Percentiles rank a stretch among this genome's conserved stretches.
Evolutionary conservation across 1,139 yeast genomes (phyloP).

Genomic region (Yamadazyma triangularis): DNA sequence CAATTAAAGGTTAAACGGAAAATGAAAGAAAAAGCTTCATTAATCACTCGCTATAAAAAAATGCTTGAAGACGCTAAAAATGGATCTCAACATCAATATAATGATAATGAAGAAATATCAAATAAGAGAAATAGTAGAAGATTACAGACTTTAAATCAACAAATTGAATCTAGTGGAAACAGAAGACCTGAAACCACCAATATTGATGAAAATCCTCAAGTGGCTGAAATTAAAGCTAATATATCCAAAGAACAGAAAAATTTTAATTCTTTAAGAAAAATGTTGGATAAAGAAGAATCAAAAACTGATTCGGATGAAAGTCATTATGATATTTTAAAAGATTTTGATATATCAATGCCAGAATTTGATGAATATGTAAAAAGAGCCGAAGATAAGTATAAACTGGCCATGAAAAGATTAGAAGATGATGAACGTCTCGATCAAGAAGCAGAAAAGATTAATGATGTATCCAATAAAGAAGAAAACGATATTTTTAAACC

Average conservation of each 20-base stretch:
- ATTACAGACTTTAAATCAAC: no score
- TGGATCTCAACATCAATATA: not conserved
- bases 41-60: constrained; percentile 3
- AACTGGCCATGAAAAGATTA: constrained; percentile 12
- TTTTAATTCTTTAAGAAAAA: constrained; percentile 1
- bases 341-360: constrained; percentile 17
- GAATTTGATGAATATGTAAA: constrained; percentile 17
- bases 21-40: constrained; percentile 7
- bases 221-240: not conserved
- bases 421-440: constrained; percentile 3
- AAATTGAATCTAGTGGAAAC: no score
- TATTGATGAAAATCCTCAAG: not conserved
- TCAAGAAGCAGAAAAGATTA: not conserved
- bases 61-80: not conserved
- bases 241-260: not conserved
- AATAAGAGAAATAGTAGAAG: no score
- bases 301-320: not conserved
- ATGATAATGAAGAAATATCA: not conserved
- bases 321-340: constrained; percentile 8
- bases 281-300: not conserved
- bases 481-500: constrained; percentile 50
- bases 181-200: not conserved
- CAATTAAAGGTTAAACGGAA: constrained; percentile 20
- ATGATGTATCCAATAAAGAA: constrained; percentile 11
- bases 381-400: constrained; percentile 15